Evolutionary conservation across 2,329 filamentous ascomycete genomes (phyloP), one percentile per base, ranked within the genome.

Genomic region (Paecilomyces formosus): DNA sequence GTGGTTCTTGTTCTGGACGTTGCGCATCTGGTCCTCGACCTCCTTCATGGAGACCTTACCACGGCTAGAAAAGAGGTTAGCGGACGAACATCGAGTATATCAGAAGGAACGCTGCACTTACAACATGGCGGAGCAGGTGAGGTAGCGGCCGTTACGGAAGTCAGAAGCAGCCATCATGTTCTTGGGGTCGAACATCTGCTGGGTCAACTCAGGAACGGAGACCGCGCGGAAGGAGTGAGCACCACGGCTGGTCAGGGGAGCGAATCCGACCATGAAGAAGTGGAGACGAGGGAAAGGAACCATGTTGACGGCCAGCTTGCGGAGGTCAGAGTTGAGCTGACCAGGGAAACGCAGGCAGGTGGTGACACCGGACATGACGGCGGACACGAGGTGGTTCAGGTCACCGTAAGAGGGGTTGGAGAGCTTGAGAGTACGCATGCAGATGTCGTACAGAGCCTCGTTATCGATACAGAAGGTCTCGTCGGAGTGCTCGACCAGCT

Each of bases 141-240:
- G 87, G 85, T 99, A 99, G 74, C 94, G 94, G 79, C 94, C 94
- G 80, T 97, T 99, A 74, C 94, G 91, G 92, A 99, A 99, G 84
- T 99, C 94, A 65, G 92, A 95, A 66, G 94, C 94, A 81, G 94
- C 94, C 94, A 99, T 99, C 93, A 99, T 99, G 88, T 99, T 99
- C 92, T 97, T 99, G 74, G 94, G 93, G 84, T 99, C 94, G 85
- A 96, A 99, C 92, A 99, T 97, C 81, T 99, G 94, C 85, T 99
- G 94, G 73, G 94, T 97, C 78, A 99, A 86, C 85, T 99, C 94
- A 60, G 94, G 93, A 63, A 99, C 94, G 74, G 88, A 92, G 79
- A 97, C 89, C 68, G 94, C 93, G 76, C 94, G 94, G 93, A 97
- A 99, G 70, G 90, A 91, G 85, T 95, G 80, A 68, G 93, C 89